phyloP scores from a whole-genome alignment of 2,329 filamentous ascomycete species.

The Torrubiellomyces zombiae region DNA sequence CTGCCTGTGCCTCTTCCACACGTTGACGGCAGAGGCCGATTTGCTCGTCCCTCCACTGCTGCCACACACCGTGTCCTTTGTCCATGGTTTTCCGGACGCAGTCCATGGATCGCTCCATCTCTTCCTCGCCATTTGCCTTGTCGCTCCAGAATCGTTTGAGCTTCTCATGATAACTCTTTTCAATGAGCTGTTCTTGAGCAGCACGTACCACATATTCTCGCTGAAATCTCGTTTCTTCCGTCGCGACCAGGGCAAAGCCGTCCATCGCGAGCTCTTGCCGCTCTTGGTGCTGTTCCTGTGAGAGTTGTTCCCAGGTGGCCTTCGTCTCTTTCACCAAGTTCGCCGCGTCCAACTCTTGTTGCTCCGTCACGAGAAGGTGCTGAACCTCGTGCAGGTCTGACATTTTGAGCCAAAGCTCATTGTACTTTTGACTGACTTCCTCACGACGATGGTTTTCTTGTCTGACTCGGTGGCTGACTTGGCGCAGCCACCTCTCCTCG shows the following conservation, averaged over 20 bases:
- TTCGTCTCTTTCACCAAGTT: constrained; percentile 10
- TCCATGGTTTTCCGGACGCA: constrained; percentile 24
- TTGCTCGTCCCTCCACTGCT: constrained; percentile 22
- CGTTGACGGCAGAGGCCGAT: constrained; percentile 17
- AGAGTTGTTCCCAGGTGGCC: constrained; percentile 13
- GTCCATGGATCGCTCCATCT: constrained; percentile 16
- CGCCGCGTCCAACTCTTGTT: constrained; percentile 20
- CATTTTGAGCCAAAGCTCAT: constrained; percentile 18
- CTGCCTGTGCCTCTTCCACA: constrained; percentile 21
- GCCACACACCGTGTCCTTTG: constrained; percentile 21
- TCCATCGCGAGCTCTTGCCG: constrained; percentile 11
- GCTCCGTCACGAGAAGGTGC: constrained; percentile 16
- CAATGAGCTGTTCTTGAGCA: constrained; percentile 23
- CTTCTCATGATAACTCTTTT: constrained; percentile 24
- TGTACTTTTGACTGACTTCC: constrained; percentile 22
- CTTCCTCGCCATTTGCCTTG: constrained; percentile 15
- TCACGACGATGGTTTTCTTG: constrained; percentile 23
- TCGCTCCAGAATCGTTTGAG: constrained; percentile 22
- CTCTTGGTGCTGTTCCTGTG: constrained; percentile 16
- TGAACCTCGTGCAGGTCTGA: constrained; percentile 26
- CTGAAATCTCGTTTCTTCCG: constrained; percentile 17
- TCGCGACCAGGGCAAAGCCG: constrained; percentile 13
- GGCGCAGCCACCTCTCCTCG: constrained; percentile 19
- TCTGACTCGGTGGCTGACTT: constrained; percentile 20
- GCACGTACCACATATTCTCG: constrained; percentile 24